Base-by-base conservation (phyloP, 2,329 filamentous ascomycete genomes). In the Neocucurbitaria cava region DNA sequence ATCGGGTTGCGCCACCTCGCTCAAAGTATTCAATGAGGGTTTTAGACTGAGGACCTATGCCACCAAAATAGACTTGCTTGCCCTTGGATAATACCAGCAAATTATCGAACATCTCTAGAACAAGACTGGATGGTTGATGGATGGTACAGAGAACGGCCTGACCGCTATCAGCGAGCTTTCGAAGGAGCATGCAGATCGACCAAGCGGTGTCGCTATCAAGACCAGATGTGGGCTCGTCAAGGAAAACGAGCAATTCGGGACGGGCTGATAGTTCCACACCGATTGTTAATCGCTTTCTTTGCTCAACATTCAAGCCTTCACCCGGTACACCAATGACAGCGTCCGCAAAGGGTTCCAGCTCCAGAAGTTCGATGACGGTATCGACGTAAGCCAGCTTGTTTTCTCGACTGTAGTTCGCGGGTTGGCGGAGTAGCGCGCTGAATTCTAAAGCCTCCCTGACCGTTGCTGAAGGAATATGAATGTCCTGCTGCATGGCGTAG, bases 81-180 rank as follows among this genome's bases (percentile, higher is more conserved):
- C 90, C 90, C 44, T 89, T 89, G 68, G 85, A 87, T 7, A 94
- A 79, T 76, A 94, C 89, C 23, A 93, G 82, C 3, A 95, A 83
- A 42, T 88, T 83, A 65, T 94, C 89, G 70, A 95, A 97, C 49
- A 89, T 87, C 72, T 96, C 89, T 80, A 97, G 96, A 30, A 97
- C 83, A 81, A 93, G 90, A 21, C 92, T 91, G 4, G 91, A 96
- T 13, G 93, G 93, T 75, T 97, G 93, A 74, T 97, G 93, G 56
- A 97, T 96, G 0, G 93, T 96, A 77, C 91, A 96, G 11, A 97
- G 85, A 73, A 97, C 90, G 42, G 93, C 92, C 49, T 69, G 64
- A 10, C 93, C 93, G 56, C 86, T 88, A 70, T 92, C 88, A 58
- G 91, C 90, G 13, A 97, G 83, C 76, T 95, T 96, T 74, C 92